A percentile compares a stretch with the other conserved stretches of the same genome.
Conservation (phyloP, 23 red algal genomes). For the Chondrus crispus region DNA sequence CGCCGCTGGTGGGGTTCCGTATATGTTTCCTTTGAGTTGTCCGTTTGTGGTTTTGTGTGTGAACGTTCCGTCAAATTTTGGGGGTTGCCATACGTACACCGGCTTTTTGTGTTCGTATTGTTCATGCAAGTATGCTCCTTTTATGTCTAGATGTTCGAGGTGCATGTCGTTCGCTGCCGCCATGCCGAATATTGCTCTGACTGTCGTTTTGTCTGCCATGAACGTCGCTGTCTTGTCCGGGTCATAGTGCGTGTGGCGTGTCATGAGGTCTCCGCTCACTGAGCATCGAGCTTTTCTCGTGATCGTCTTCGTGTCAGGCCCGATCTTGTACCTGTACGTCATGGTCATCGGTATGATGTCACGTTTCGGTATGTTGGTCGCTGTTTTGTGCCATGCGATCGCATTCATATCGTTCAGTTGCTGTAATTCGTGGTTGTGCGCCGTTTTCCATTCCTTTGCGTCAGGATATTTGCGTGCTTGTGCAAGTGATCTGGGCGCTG, state of each 20-base stretch:
- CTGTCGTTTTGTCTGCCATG: not conserved
- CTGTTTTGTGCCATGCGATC: not conserved
- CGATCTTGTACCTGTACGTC: not conserved
- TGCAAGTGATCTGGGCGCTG: not conserved
- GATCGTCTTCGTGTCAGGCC: not conserved
- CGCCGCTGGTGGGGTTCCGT: not conserved
- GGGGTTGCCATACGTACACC: not conserved
- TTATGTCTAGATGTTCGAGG: slow-evolving; percentile 16
- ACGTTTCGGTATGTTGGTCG: not conserved
- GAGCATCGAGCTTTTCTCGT: not conserved
- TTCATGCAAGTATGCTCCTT: not conserved
- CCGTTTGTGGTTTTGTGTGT: not conserved
- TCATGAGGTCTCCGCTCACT: not conserved
- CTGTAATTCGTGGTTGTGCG: not conserved
- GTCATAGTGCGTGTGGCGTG: not conserved
- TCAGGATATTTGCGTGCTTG: slow-evolving; percentile 10
- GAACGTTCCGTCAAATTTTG: not conserved
- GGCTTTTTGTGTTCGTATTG: not conserved
- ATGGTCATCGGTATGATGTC: not conserved
- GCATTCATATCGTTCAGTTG: not conserved
- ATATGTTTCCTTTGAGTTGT: not conserved
- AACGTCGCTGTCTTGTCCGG: not conserved
- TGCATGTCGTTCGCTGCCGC: not conserved
- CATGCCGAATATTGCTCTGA: not conserved
- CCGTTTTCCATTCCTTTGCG: not conserved